Evolutionary conservation across 768 basidiomycete genomes (phyloP).

Genomic region (Mycena galericulata): DNA sequence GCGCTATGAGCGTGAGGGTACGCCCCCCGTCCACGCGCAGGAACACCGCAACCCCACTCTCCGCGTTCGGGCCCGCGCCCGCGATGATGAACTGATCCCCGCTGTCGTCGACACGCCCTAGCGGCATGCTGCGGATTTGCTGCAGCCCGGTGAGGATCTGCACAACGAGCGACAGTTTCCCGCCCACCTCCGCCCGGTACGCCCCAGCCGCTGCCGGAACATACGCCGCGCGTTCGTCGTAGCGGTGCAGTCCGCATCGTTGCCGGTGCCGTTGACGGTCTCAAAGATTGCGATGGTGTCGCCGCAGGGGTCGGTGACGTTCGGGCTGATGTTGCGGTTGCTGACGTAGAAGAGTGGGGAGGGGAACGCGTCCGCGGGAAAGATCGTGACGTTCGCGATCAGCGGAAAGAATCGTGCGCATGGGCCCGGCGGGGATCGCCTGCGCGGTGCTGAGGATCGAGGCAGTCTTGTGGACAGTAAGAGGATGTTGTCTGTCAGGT

Average conservation of each 20-base stretch:
- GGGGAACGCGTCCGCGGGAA: constrained; percentile 58
- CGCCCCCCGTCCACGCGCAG: constrained; percentile 57
- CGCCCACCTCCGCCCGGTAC: constrained; percentile 6
- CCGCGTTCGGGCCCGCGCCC: constrained; percentile 46
- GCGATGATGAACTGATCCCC: constrained; percentile 56
- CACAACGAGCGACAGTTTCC: constrained; percentile 53
- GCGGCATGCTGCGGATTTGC: constrained; percentile 66
- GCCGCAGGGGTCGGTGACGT: constrained; percentile 57
- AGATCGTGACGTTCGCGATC: constrained; percentile 58
- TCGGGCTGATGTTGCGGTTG: constrained; percentile 64
- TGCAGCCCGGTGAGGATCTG: constrained; percentile 67
- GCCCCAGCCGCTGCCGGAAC: constrained; percentile 28
- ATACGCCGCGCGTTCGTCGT: constrained; percentile 32
- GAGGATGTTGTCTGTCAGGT: constrained; percentile 59
- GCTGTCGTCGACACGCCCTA: constrained; percentile 54
- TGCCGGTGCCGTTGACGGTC: constrained; percentile 43
- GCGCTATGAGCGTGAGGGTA: constrained; percentile 52
- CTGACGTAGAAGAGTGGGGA: constrained; percentile 64
- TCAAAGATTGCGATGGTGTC: constrained; percentile 71
- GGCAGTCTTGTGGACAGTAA: constrained; percentile 65
- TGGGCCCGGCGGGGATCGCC: constrained; percentile 59
- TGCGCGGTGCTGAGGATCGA: constrained; percentile 68
- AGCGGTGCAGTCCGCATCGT: not conserved
- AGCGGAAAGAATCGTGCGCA: constrained; percentile 59
- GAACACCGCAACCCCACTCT: constrained; percentile 56